Evolutionary conservation across 352 stramenopile genomes (phyloP), one percentile per base, ranked within the genome.

Genomic region (Pythium oligandrum): DNA sequence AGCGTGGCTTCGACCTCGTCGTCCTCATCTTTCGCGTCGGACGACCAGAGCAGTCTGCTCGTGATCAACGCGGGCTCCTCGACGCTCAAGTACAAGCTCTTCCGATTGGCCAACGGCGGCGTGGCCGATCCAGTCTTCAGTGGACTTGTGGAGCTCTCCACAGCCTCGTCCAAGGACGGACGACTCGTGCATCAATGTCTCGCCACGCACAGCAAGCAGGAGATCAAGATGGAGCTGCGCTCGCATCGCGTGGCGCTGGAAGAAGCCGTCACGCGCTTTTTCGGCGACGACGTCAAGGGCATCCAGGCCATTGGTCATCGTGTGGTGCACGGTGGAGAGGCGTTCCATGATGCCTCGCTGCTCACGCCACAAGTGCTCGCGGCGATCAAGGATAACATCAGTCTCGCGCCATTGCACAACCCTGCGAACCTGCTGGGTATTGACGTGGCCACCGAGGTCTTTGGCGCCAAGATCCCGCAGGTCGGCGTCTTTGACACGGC

Each of bases 401-500:
- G 70, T 43, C 61, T 95, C 26, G 85, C 85, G 7, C 83, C 84
- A 40, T 61, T 94, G 64, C 88, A 97, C 78, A 97, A 97, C 64
- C 86, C 88, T 5, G 75, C 75, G 53, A 93, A 92, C 53, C 53
- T 96, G 42, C 63, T 89, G 36, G 88, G 85, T n/a, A 95, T 97
- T 56, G 65, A 92, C 48, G 78, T 90, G 11, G 78, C 81, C 26
- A 81, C 63, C 3, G 73, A 91, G 44, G 63, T 93, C 10, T 90
- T 96, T 63, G 84, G 78, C 32, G 43, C 66, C 0, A 44, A 51
- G 4, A 70, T 70, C 37, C 79, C 82, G 12, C 77, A 96, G 52
- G 78, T 96, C 38, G 83, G 66, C 3, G 88, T 97, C n/a, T 97
- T 96, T 63, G 88, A 97, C 69, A 97, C 88, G 49, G 83, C 86